Base-by-base conservation (phyloP, 2,329 filamentous ascomycete species). In the Xylariaceae sp. region DNA sequence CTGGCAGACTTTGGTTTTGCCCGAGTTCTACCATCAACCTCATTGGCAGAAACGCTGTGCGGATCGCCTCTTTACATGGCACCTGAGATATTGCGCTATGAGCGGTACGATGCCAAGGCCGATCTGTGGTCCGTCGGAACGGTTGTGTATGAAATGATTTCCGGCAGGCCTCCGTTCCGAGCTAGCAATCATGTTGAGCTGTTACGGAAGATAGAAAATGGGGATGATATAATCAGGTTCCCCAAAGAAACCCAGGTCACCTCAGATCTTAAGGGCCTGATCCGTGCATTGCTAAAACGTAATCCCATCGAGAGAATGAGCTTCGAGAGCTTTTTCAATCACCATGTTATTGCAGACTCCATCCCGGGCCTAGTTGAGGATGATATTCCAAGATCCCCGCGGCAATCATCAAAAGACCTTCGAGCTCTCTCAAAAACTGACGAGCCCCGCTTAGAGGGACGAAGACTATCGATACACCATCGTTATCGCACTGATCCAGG, bases 1-100 rank as follows among this genome's bases (percentile, higher is more conserved):
- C 87, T 99, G 64, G 94, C 94, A 52, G 94, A 99, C 75, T 99
- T 99, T 69, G 94, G 94, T n/a, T 99, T 99, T 70, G 94, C 94
- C 50, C 86, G 94, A 50, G 91, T 95, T 50, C 77, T 99, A 42
- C 93, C 94, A 2, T 86, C 90, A 6, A 96, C 93, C 0, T 93
- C 92, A 4, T 81, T 99, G 59, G 94, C 94, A 9, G 94, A 99
- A 71, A 99, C 94, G 0, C 83, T 99, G 0, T 99, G 94, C 72
- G 94, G 94, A 15, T 97, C 94, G 10, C 94, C 94, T 8, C 78
- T 99, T 21, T 99, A 99, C 76, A 99, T 99, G 94, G 94, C 94
- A 0, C 94, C 94, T 3, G 94, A 99, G 75, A 99, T 99, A 60
- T 79, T 99, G 58, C 87, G 92, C 55, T 99, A 97, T 67, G 92